Evolutionary conservation across 805 yeast species (phyloP), one percentile per base, ranked within the genome.

Genomic region (Yarrowia deformans): DNA sequence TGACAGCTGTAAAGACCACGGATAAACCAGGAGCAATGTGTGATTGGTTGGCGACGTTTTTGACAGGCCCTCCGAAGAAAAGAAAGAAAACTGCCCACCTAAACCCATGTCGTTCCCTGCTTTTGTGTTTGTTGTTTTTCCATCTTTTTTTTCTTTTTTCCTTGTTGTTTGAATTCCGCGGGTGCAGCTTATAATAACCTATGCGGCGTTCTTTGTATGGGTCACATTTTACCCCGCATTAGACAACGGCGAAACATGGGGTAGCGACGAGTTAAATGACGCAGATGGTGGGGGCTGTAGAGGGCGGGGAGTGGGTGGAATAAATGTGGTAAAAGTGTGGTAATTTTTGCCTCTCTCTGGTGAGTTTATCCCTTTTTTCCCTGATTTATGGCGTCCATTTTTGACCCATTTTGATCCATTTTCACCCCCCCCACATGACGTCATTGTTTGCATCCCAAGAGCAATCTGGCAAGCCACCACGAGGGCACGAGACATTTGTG

Each of bases 141-240:
- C 7, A 7, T 32, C 32, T 32, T 16, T 48, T 32, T 34, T 50
- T 8, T 3, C 14, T n/a, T 34, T 10, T 9, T 3, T 5, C 19
- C 13, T n/a, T n/a, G 23, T 43, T 19, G 32, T 45, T 19, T 49
- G 54, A 29, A 29, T 14, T 49, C 39, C 55, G 39, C 23, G 3
- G 8, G 39, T 32, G 39, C 56, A 35, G 29, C 23, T 6, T 23
- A 23, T 23, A 23, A 23, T 23, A 23, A 23, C 29, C 14, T n/a
- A 16, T 10, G n/a, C 42, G n/a, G 40, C n/a, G 10, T 3, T n/a
- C 32, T 37, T 35, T 54, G 39, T 54, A 45, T 54, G 23, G 60
- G 58, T 54, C 58, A 54, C 58, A 54, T 54, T 54, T 54, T 54
- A 54, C 60, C 60, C 60, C 60, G 60, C 60, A 54, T 54, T 23